phyloP scores from a whole-genome alignment of 1,284 basidiomycete species.

The Pseudozyma tsukubaensis region DNA sequence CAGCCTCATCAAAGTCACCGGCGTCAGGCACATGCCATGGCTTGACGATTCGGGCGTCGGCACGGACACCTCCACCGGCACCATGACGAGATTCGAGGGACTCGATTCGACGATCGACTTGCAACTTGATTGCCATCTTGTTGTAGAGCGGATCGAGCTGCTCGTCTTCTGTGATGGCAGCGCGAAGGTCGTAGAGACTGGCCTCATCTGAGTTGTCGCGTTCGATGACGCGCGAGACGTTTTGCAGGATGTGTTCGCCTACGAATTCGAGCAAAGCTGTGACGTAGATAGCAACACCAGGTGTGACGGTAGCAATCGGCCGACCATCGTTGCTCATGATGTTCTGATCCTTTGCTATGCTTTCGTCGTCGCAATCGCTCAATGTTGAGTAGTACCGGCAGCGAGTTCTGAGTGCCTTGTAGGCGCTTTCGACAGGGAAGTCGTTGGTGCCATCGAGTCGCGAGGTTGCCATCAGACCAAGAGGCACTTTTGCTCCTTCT shows the following conservation, averaged over 20 bases:
- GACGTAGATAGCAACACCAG: conserved; percentile 63
- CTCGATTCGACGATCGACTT: conserved; percentile 40
- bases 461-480: conserved; percentile 62
- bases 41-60: conserved; percentile 43
- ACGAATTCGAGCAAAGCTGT: conserved; percentile 63
- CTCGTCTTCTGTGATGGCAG: conserved; percentile 63
- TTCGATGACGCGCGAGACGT: conserved; percentile 60
- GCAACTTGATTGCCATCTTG: conserved; percentile 45
- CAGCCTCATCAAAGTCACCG: conserved; percentile 58
- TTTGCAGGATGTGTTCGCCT: conserved; percentile 58
- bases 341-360: conserved; percentile 51
- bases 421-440: conserved; percentile 60
- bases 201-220: conserved; percentile 65
- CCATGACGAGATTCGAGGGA: conserved; percentile 27
- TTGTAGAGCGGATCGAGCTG: conserved; percentile 43
- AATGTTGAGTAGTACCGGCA: conserved; percentile 64
- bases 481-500: conserved; percentile 59
- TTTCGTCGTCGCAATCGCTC: conserved; percentile 54
- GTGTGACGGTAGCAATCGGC: conserved; percentile 65
- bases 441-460: conserved; percentile 58
- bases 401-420: conserved; percentile 52
- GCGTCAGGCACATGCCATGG: conserved; percentile 56
- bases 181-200: conserved; percentile 52
- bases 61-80: conserved; percentile 12
- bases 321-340: conserved; percentile 64